A percentile compares a stretch with the other conserved stretches of the same genome.
These are phyloP conservation scores for Leptodermis oblonga DNA, from an alignment of 257 asterid species.

Conservation along the genomic window DNA sequence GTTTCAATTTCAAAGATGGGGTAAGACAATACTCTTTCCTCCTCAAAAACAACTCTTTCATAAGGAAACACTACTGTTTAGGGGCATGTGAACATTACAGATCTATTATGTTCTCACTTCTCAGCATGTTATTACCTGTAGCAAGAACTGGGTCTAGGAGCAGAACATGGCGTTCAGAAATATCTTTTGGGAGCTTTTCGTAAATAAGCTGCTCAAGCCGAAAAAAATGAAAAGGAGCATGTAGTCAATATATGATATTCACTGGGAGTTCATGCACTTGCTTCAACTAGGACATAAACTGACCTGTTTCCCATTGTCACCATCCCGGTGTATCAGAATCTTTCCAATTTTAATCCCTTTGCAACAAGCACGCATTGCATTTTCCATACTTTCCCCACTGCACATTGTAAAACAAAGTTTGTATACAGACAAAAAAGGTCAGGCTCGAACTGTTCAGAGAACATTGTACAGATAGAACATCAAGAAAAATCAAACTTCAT, in stretches of 20 bases:
- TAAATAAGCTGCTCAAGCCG: conserved; percentile 63
- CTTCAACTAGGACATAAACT: conserved; percentile 2
- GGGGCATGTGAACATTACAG: not conserved
- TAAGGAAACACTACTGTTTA: not conserved
- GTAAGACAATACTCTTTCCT: not conserved
- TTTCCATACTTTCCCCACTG: conserved; percentile 99
- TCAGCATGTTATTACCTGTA: conserved; percentile 54
- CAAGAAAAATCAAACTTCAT: not conserved
- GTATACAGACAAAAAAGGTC: conserved; percentile 3
- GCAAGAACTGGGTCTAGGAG: conserved; percentile 99
- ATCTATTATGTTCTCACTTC: too few relatives aligned
- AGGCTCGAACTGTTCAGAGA: not conserved
- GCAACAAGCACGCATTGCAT: conserved; percentile 98
- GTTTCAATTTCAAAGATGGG: too few relatives aligned
- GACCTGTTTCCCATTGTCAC: conserved; percentile 98
- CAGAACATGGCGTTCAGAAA: conserved; percentile 88
- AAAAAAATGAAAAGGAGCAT: conserved; percentile 11
- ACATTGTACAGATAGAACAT: not conserved
- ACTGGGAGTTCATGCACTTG: not conserved
- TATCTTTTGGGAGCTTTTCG: conserved; percentile 93
- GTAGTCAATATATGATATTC: not conserved
- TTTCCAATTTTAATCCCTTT: conserved; percentile 98
- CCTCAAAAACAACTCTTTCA: not conserved
- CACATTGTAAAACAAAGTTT: conserved; percentile 16
- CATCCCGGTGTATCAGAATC: conserved; percentile 92